These are phyloP conservation scores for Rhypophila decipiens DNA, from an alignment of 495 filamentous ascomycete species.

Conservation along the genomic window DNA sequence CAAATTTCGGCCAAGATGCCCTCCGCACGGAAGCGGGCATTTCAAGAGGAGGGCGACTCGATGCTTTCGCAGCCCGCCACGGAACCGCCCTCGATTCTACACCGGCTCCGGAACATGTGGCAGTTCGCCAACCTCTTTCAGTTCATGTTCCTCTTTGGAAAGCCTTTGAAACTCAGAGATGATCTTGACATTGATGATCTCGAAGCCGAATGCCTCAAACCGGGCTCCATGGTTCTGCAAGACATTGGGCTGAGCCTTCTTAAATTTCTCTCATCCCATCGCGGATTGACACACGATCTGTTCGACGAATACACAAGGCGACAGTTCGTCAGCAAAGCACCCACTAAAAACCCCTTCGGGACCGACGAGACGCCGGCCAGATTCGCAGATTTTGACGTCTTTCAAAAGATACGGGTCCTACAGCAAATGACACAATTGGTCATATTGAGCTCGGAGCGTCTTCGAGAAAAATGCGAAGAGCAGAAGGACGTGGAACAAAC, in stretches of 20 bases:
- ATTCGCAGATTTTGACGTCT: conserved; percentile 77
- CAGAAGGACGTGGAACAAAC: conserved; percentile 74
- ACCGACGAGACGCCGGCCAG: conserved; percentile 62
- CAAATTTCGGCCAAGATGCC: conserved; percentile 36
- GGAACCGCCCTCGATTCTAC: conserved; percentile 44
- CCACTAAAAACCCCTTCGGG: conserved; percentile 79
- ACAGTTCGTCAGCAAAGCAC: conserved; percentile 80
- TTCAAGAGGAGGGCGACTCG: conserved; percentile 51
- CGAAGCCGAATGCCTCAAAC: conserved; percentile 80
- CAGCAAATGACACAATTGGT: conserved; percentile 91
- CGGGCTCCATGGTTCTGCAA: conserved; percentile 63
- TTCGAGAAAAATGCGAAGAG: conserved; percentile 81
- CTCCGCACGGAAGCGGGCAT: conserved; percentile 60
- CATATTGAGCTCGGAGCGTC: conserved; percentile 73
- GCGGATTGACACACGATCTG: conserved; percentile 75
- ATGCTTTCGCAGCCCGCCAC: conserved; percentile 17
- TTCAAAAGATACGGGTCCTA: conserved; percentile 80
- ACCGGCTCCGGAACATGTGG: conserved; percentile 80
- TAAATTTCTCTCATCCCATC: conserved; percentile 90
- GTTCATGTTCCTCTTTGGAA: conserved; percentile 84
- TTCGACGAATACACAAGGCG: conserved; percentile 93
- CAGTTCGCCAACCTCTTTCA: conserved; percentile 93
- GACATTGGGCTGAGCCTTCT: conserved; percentile 84
- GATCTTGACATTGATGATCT: conserved; percentile 83
- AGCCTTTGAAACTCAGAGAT: conserved; percentile 81